These are phyloP conservation scores for Euphorbia schlechtendalii DNA, from an alignment of 441 rosid genomes.

Conservation along the genomic window DNA sequence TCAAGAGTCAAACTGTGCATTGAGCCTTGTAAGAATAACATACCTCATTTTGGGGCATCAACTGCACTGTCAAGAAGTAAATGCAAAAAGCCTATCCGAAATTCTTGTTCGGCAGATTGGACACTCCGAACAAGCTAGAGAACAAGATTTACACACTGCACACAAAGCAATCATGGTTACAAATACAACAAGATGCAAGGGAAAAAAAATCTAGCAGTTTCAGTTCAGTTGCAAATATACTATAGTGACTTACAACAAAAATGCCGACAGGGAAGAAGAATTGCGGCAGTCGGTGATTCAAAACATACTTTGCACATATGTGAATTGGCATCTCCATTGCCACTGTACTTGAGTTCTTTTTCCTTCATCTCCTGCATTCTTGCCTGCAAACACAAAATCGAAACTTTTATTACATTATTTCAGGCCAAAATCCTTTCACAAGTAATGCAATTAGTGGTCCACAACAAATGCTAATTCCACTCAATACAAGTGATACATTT, in stretches of 20 bases:
- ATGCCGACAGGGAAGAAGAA: constrained; percentile 97
- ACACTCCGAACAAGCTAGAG: constrained; percentile 95
- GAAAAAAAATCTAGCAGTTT: neutral
- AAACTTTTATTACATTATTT: too few relatives aligned
- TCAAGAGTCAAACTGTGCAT: too few relatives aligned
- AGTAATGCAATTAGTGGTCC: neutral
- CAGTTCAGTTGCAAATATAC: constrained; percentile 2
- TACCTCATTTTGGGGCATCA: constrained; percentile 42
- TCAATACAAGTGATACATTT: neutral
- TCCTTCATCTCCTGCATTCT: constrained; percentile 97
- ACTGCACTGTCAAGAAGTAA: constrained; percentile 54
- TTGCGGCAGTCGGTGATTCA: constrained; percentile 87
- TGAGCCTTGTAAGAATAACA: constrained; percentile 1
- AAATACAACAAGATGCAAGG: neutral
- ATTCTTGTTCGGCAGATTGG: constrained; percentile 97
- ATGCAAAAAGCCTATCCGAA: constrained; percentile 85
- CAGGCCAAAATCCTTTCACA: too few relatives aligned
- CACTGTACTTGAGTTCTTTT: constrained; percentile 61
- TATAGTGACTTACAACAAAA: constrained; percentile 71
- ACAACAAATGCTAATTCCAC: neutral
- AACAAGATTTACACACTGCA: constrained; percentile 98
- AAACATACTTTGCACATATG: constrained; percentile 94
- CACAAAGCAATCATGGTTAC: neutral
- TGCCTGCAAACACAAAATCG: constrained; percentile 40
- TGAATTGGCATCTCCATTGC: constrained; percentile 78